Percentiles rank a stretch among this genome's conserved stretches.
These are phyloP conservation scores for Magnolia sinica DNA, from an alignment of 164 flowering plant genomes.

Conservation along the genomic window DNA sequence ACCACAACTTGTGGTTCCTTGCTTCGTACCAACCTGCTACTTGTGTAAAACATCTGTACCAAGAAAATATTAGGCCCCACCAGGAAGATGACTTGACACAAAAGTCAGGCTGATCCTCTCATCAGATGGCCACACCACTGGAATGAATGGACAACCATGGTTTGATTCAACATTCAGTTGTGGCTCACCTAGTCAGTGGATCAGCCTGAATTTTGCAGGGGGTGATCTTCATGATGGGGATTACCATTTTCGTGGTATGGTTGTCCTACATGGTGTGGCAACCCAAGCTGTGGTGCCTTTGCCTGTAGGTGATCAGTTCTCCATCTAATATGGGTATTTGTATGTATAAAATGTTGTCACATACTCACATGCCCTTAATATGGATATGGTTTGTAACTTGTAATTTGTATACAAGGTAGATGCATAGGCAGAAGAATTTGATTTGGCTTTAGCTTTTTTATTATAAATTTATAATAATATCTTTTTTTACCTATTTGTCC, in stretches of 20 bases:
- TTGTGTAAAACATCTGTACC: no score
- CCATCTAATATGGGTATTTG: neutral
- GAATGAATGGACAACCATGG: neutral
- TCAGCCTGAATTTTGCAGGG: neutral
- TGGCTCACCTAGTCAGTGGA: neutral
- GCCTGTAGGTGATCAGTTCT: neutral
- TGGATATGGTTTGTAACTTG: neutral
- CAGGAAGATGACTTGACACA: neutral
- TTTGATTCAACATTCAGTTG: no score
- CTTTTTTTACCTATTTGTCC: conserved; percentile 2
- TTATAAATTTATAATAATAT: neutral
- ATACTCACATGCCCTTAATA: neutral
- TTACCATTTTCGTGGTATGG: neutral
- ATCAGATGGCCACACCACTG: neutral
- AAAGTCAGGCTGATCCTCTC: neutral
- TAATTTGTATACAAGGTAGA: neutral
- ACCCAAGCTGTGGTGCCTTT: neutral
- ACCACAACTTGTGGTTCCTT: no score
- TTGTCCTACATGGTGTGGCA: neutral
- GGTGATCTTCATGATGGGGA: neutral
- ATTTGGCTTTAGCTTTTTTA: neutral
- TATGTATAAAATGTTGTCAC: neutral
- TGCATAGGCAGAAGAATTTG: neutral
- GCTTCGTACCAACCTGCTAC: no score
- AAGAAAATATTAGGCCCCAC: no score